Evolutionary conservation across 345 rosid genomes (phyloP), one percentile per base, ranked within the genome.

Genomic region (Pseudoturritis turrita): DNA sequence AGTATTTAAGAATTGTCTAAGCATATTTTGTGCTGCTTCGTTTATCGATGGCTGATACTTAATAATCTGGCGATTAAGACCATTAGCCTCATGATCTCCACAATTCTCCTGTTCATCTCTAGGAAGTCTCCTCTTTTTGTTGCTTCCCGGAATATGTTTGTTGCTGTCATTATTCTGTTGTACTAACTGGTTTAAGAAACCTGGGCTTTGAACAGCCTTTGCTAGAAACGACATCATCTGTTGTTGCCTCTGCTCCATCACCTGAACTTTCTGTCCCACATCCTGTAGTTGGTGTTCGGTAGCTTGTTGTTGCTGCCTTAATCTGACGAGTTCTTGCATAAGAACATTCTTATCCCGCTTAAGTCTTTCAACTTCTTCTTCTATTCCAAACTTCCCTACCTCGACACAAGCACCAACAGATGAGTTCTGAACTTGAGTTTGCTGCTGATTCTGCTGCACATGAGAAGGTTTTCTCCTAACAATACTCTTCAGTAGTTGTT

Each of bases 211-310:
- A 84, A 89, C 87, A 51, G 94, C 97, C 80, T 89, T 91, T 15
- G 94, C 96, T 33, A 91, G 80, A 72, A 91, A 89, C 10, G 92
- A 89, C 96, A 91, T 89, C 90, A 86, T 91, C 70, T 91, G 90
- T 73, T 87, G 96, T 79, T 91, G 97, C 59, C 97, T 82, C 74
- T 91, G 97, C 82, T 91, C 97, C 97, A 91, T 91, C 21, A 80
- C 90, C 61, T 89, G 94, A 57, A 89, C 93, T 70, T 91, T 88
- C 71, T 89, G 90, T 49, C 87, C 90, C 62, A 86, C 88, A 17
- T 82, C 74, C 68, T 89, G 89, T 81, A 91, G 75, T 74, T 91
- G 91, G 70, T 71, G 57, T 60, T 91, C 97, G 0, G 96, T 91
- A 26, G 86, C 18, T 80, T 91, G 96, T 70, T 89, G 97, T 67